Evolutionary conservation across 140 eudicot species (phyloP).

Genomic region (Stevia rebaudiana): DNA sequence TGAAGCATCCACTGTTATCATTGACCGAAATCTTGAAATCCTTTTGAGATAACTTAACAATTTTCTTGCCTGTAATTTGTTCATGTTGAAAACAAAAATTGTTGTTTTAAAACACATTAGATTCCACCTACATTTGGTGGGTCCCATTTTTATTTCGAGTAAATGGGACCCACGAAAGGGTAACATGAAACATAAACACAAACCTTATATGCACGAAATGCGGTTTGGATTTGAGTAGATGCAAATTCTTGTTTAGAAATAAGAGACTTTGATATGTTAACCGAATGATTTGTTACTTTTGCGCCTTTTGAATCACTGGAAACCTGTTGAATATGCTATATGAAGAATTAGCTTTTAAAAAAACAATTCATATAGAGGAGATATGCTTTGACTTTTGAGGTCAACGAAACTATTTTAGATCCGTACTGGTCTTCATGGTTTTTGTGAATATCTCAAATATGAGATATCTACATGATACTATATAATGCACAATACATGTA

Average conservation of each 20-base stretch:
- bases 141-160: not conserved
- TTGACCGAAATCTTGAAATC: constrained; percentile 26
- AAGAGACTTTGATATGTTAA: not conserved
- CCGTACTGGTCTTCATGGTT: not conserved
- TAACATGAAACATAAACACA: not conserved
- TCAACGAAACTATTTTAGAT: constrained; percentile 7
- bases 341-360: not conserved
- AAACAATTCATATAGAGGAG: not conserved
- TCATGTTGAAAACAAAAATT: constrained; percentile 1
- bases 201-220: constrained; percentile 44
- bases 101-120: not conserved
- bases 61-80: constrained; percentile 30
- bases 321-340: constrained; percentile 19
- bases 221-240: constrained; percentile 35
- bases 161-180: not conserved
- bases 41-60: constrained; percentile 16
- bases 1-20: constrained; percentile 5
- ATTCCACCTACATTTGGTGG: not conserved
- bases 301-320: constrained; percentile 9
- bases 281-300: constrained; percentile 2
- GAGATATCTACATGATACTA: not conserved
- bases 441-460: not conserved
- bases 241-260: constrained; percentile 20
- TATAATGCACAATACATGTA: not conserved
- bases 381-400: constrained; percentile 13